A percentile compares a stretch with the other conserved stretches of the same genome.
Conservation (phyloP, 805 yeast species). For the Metschnikowia chrysomelidarum region DNA sequence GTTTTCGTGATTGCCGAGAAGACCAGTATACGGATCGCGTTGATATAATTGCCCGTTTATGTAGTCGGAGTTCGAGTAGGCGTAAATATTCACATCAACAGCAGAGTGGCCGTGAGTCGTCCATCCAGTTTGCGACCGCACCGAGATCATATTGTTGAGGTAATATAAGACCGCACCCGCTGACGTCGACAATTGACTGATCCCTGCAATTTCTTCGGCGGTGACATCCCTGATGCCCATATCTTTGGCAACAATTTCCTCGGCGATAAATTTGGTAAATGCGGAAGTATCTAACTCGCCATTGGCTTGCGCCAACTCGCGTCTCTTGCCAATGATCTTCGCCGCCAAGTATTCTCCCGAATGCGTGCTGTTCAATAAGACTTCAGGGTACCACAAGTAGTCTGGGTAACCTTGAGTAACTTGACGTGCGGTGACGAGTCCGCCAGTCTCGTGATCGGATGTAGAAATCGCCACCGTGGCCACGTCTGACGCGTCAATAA, state of each 20-base stretch:
- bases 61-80: conserved; percentile 56
- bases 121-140: conserved; percentile 94
- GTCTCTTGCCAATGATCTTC: conserved; percentile 37
- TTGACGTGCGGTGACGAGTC: conserved; percentile 85
- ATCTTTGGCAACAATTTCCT: conserved; percentile 57
- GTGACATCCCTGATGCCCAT: conserved; percentile 64
- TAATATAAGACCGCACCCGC: conserved; percentile 46
- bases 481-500: conserved; percentile 61
- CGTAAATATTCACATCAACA: conserved; percentile 92
- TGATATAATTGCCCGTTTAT: conserved; percentile 38
- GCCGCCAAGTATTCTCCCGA: conserved; percentile 70
- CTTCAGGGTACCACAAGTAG: conserved; percentile 84
- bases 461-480: conserved; percentile 82
- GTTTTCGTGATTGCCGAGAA: conserved; percentile 84
- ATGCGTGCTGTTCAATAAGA: conserved; percentile 62
- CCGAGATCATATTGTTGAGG: conserved; percentile 68
- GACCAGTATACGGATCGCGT: conserved; percentile 29
- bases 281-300: conserved; percentile 25
- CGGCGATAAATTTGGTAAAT: conserved; percentile 28
- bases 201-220: conserved; percentile 43
- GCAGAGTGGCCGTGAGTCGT: conserved; percentile 95
- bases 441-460: conserved; percentile 96
- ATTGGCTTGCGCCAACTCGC: background rate
- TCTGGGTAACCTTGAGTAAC: conserved; percentile 67
- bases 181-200: conserved; percentile 17